Evolutionary conservation across 148 eudicot genomes (phyloP).

Genomic region (Chenopodium album): DNA sequence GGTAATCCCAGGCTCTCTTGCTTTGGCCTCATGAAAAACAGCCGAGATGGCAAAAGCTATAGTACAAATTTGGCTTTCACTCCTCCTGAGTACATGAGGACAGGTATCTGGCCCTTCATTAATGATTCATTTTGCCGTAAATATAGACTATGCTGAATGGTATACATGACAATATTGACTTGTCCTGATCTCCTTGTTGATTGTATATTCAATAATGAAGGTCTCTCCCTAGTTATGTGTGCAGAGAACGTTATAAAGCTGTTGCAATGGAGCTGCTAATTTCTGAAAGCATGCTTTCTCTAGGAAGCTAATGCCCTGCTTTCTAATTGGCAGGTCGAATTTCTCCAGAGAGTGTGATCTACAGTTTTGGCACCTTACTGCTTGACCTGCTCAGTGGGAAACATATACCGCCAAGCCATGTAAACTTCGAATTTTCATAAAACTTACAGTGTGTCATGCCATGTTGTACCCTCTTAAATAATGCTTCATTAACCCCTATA

Average conservation of each 20-base stretch:
- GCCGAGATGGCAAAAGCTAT: conserved; percentile 89
- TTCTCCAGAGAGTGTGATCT: conserved; percentile 70
- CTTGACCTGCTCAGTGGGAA: conserved; percentile 86
- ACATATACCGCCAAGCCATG: conserved; percentile 88
- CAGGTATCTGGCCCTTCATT: conserved; percentile 48
- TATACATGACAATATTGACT: background rate
- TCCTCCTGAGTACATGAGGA: conserved; percentile 88
- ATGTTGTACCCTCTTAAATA: background rate
- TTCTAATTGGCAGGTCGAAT: conserved; percentile 64
- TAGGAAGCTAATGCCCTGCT: conserved; percentile 23
- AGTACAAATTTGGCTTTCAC: conserved; percentile 92
- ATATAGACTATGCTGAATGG: background rate
- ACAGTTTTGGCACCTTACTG: conserved; percentile 79
- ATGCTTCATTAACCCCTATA: background rate
- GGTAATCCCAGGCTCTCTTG: conserved; percentile 88
- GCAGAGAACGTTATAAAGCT: background rate
- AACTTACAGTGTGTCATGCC: background rate
- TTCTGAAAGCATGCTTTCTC: background rate
- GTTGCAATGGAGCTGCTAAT: background rate
- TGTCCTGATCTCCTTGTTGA: too few relatives aligned
- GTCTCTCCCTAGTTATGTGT: background rate
- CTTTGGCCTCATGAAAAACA: conserved; percentile 93
- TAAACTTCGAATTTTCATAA: conserved; percentile 29
- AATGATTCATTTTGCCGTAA: background rate
- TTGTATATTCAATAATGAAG: background rate